Evolutionary conservation across 768 basidiomycete genomes (phyloP), one percentile per base, ranked within the genome.

Genomic region (Zangia roseola): DNA sequence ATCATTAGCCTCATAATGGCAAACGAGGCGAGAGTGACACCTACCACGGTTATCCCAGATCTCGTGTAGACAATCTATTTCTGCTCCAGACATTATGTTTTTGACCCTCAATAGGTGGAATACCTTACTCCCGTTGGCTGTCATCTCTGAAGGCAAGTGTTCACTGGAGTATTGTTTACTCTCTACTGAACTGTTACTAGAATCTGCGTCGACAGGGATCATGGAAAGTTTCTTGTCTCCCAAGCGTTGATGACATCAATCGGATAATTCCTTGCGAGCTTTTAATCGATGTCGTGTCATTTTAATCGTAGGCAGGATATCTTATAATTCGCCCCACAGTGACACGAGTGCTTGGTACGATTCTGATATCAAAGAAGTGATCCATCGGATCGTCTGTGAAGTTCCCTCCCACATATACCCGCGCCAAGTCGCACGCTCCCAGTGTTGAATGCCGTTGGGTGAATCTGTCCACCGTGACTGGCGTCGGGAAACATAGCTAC

Each of bases 11-110:
- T 5, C 33, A n/a, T 14, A 5, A 10, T 2, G 19, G 6, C 20
- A 4, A n/a, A 21, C 34, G 10, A 23, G 20, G n/a, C 12, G 14
- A 7, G 19, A 33, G 17, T 20, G 37, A 20, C 23, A 52, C 56
- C 41, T 17, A 60, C 67, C 9, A 61, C 57, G 33, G 55, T 57
- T 8, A 64, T 67, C 62, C 65, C 65, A 69, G 23, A 59, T 50
- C 12, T 57, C 52, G 33, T 52, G 63, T 17, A 64, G 34, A 24
- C 40, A 40, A 16, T 23, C 16, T 45, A 58, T 52, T 13, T 65
- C 65, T 40, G 47, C 55, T 10, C 20, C 23, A 2, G 62, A 55
- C n/a, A 61, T 25, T 10, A 19, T 44, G 12, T 52, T 52, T 47
- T 64, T 62, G 14, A 55, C 23, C 4, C 44, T 47, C 25, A 59